phyloP scores from a whole-genome alignment of 805 yeast genomes.

The Saccharomycopsis sp. region DNA sequence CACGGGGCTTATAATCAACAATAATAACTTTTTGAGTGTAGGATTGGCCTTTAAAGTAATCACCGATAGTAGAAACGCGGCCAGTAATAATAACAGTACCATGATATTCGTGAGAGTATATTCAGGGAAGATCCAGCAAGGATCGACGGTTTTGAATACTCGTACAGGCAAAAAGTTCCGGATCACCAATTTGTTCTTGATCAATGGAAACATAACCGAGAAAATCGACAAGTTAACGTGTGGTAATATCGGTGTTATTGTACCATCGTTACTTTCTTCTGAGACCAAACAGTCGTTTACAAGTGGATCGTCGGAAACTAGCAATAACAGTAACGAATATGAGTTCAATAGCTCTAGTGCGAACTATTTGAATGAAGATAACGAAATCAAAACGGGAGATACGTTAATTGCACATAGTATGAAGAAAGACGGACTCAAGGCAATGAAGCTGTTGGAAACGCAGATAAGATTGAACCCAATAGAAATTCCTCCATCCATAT shows the following conservation, averaged over 20 bases:
- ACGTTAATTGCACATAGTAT: conserved; percentile 63
- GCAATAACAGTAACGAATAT: conserved; percentile 1
- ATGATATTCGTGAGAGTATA: conserved; percentile 86
- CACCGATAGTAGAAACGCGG: conserved; percentile 75
- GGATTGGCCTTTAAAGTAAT: conserved; percentile 90
- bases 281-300: not conserved
- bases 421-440: conserved; percentile 43
- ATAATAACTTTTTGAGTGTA: conserved; percentile 55
- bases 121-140: conserved; percentile 65
- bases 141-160: conserved; percentile 59
- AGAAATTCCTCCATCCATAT: conserved; percentile 85
- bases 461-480: conserved; percentile 64
- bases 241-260: conserved; percentile 91
- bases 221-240: conserved; percentile 56
- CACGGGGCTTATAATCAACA: conserved; percentile 46
- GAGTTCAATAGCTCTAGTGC: not conserved
- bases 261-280: conserved; percentile 41
- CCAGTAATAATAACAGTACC: conserved; percentile 25
- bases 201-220: conserved; percentile 85
- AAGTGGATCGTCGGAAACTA: not conserved
- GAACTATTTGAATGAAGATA: conserved; percentile 30
- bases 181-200: conserved; percentile 61
- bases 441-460: conserved; percentile 39
- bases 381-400: conserved; percentile 82
- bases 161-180: conserved; percentile 61